Base-by-base conservation (phyloP, 306 rosid genomes). In the Trifolium pratense region DNA sequence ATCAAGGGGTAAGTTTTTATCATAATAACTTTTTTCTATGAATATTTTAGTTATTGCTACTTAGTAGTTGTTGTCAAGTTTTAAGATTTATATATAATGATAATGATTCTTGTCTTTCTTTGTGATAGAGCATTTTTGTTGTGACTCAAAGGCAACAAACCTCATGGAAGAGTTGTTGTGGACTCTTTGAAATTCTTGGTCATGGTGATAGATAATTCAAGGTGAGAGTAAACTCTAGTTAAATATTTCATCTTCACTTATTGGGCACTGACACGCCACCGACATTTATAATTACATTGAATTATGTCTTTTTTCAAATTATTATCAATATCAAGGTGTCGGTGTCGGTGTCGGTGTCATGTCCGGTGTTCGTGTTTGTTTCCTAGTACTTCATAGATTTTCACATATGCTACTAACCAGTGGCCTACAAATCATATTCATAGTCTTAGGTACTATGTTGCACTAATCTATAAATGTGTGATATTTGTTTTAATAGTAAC, bases 101-200 rank as follows among this genome's bases (percentile, higher is more conserved):
- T 12, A 37, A 66, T 57, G 53, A 46, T 79, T 14, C 17, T 16
- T 70, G 62, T 59, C 25, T 61, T 68, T 63, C n/a, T 53, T 71
- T 34, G n/a, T 66, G 43, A 40, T 75, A 87, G 92, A 65, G 57
- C 56, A 55, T 25, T 57, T 58, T 9, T n/a, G 14, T 84, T 20
- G 83, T 67, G 59, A 21, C 81, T 46, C 74, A 71, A 68, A 66
- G 51, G 74, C 84, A 82, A 15, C 64, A 68, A 34, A 12, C 91
- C 34, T 70, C 91, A 51, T 92, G 96, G 96, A 85, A 15, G 11
- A 85, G 90, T 75, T 92, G 97, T 71, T 91, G 96, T 12, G 96
- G 97, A 66, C 78, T 92, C 40, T 71, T 89, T 6, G 89, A 88
- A 53, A 49, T 82, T 77, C 76, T 92, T 48, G 69, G 31, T 45